phyloP scores from a whole-genome alignment of 495 filamentous ascomycete genomes.

The Paragyromitra xinjiangensis region DNA sequence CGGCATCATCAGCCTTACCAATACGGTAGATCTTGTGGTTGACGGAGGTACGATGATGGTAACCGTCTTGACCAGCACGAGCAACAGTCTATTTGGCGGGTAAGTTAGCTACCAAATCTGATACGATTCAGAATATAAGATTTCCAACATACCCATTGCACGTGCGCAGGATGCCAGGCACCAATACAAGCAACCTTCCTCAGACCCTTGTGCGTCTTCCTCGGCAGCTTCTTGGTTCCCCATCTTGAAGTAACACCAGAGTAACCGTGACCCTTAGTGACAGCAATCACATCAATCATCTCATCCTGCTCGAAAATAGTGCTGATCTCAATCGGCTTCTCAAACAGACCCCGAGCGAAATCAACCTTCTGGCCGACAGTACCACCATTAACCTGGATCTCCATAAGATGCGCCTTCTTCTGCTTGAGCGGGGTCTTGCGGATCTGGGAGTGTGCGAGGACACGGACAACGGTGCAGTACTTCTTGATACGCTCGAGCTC shows the following conservation, averaged over 20 bases:
- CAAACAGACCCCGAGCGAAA: slow-evolving; percentile 92
- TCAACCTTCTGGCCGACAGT: slow-evolving; percentile 94
- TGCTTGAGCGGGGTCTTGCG: slow-evolving; percentile 99
- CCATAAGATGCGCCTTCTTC: slow-evolving; percentile 99
- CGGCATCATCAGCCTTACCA: slow-evolving; percentile 85
- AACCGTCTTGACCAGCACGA: slow-evolving; percentile 99
- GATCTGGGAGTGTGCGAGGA: slow-evolving; percentile 99
- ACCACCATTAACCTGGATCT: slow-evolving; percentile 99
- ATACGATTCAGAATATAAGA: not conserved
- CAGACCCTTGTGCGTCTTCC: slow-evolving; percentile 99
- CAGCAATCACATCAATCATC: slow-evolving; percentile 99
- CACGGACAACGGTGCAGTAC: slow-evolving; percentile 99
- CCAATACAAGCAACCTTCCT: slow-evolving; percentile 99
- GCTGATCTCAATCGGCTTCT: slow-evolving; percentile 94
- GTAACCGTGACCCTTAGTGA: slow-evolving; percentile 99
- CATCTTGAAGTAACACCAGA: slow-evolving; percentile 95
- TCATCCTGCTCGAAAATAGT: slow-evolving; percentile 99
- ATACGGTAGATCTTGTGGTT: slow-evolving; percentile 99
- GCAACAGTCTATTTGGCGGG: slow-evolving; percentile 74
- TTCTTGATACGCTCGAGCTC: slow-evolving; percentile 99
- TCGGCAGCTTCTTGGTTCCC: slow-evolving; percentile 99
- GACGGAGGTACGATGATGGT: slow-evolving; percentile 99
- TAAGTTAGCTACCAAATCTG: slow-evolving; percentile 3
- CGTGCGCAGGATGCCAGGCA: slow-evolving; percentile 99
- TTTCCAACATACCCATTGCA: slow-evolving; percentile 76